phyloP scores from a whole-genome alignment of 208 protist genomes.

The Trypanosoma cruzi region DNA sequence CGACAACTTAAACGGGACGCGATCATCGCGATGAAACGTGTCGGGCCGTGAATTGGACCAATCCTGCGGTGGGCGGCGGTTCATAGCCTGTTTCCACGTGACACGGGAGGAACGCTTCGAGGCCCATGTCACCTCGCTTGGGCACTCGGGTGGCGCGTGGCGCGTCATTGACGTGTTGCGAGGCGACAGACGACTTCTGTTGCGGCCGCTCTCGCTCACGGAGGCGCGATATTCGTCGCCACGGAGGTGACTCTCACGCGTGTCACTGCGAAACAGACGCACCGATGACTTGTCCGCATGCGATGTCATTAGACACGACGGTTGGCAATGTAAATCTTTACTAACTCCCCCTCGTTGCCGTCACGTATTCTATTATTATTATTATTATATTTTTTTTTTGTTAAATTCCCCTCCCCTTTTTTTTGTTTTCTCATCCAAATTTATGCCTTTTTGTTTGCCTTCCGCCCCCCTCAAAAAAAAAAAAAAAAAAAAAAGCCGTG shows the following conservation, averaged over 20 bases:
- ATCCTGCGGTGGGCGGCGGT: background rate
- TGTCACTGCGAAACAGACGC: background rate
- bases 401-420: too few species aligned
- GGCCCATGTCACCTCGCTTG: background rate
- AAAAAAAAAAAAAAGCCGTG: conserved; percentile 27
- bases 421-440: too few species aligned
- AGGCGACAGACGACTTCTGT: background rate
- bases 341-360: too few species aligned
- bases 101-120: background rate
- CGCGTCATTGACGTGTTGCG: background rate
- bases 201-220: background rate
- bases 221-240: background rate
- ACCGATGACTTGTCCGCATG: too few species aligned
- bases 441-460: too few species aligned
- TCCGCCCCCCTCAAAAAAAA: too few species aligned
- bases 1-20: background rate
- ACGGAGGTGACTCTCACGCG: background rate
- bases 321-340: too few species aligned
- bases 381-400: too few species aligned
- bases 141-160: background rate
- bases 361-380: too few species aligned
- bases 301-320: too few species aligned
- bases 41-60: conserved; percentile 18
- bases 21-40: conserved; percentile 15
- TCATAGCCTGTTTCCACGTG: background rate